Evolutionary conservation across 2,329 filamentous ascomycete genomes (phyloP).

Genomic region (Aureobasidium sp.): DNA sequence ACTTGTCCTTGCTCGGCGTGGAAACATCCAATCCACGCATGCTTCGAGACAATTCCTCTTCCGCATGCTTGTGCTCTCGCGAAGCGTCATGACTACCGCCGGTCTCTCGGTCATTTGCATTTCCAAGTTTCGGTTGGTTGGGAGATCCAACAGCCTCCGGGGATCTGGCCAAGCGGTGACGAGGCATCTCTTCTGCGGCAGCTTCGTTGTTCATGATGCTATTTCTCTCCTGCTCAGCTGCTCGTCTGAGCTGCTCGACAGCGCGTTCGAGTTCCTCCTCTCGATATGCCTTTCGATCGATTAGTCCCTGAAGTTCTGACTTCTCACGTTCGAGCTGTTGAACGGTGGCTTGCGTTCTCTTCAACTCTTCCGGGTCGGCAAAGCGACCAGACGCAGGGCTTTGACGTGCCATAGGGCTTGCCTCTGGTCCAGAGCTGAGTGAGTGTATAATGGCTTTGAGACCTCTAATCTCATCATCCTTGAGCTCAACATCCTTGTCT

Average conservation of each 20-base stretch:
- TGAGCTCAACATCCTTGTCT: slow-evolving; percentile 77
- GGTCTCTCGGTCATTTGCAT: not conserved
- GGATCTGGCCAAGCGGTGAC: slow-evolving; percentile 50
- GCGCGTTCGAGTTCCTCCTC: slow-evolving; percentile 86
- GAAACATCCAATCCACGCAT: slow-evolving; percentile 2
- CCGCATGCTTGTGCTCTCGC: not conserved
- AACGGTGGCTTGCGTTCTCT: slow-evolving; percentile 51
- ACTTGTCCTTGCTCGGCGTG: not conserved
- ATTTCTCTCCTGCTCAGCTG: slow-evolving; percentile 39
- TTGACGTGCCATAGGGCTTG: slow-evolving; percentile 22
- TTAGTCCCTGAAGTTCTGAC: slow-evolving; percentile 63
- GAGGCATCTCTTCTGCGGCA: slow-evolving; percentile 32
- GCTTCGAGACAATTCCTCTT: not conserved
- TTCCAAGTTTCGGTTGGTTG: slow-evolving; percentile 23
- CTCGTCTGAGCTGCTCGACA: slow-evolving; percentile 23
- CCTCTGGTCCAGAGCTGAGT: slow-evolving; percentile 64
- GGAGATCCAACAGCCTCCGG: slow-evolving; percentile 41
- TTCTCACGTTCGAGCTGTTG: slow-evolving; percentile 76
- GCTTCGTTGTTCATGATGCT: slow-evolving; percentile 47
- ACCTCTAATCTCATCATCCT: slow-evolving; percentile 94
- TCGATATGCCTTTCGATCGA: slow-evolving; percentile 64
- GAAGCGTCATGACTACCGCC: not conserved
- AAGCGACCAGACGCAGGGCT: slow-evolving; percentile 8
- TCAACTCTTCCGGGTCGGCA: slow-evolving; percentile 40
- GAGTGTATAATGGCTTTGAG: slow-evolving; percentile 98